phyloP scores from a whole-genome alignment of 129 eudicot genomes.

The Ambrosia trifida region DNA sequence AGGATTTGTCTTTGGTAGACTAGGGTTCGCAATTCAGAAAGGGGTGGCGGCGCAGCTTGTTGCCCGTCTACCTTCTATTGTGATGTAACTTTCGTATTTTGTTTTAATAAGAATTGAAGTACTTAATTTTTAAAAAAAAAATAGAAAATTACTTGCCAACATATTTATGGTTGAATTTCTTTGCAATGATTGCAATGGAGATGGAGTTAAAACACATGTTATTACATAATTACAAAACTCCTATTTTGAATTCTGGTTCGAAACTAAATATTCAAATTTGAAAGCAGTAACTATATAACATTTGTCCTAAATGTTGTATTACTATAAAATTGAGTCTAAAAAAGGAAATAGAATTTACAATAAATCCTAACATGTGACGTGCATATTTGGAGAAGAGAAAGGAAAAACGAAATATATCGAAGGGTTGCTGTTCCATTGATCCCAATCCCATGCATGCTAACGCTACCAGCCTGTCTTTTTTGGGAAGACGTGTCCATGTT shows the following conservation, averaged over 20 bases:
- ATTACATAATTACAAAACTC: too few relatives aligned
- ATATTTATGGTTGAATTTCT: too few relatives aligned
- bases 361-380: conserved; percentile 11
- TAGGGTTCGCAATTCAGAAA: too few relatives aligned
- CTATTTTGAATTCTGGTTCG: too few relatives aligned
- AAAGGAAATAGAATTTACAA: neutral
- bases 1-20: too few relatives aligned
- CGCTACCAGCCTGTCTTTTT: conserved; percentile 38
- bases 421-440: conserved; percentile 28
- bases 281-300: neutral
- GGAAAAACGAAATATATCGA: neutral
- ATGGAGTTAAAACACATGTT: too few relatives aligned
- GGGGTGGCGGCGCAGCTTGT: too few relatives aligned
- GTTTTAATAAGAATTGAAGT: too few relatives aligned
- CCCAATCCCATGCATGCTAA: conserved; percentile 28
- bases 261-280: neutral
- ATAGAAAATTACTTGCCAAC: neutral
- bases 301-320: neutral
- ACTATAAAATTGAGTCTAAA: neutral
- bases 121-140: too few relatives aligned
- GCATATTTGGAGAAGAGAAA: conserved; percentile 18
- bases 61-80: too few relatives aligned
- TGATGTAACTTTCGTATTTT: too few relatives aligned
- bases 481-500: conserved; percentile 40
- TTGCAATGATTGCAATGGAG: too few relatives aligned